phyloP scores from a whole-genome alignment of 129 eudicot genomes.

The Pseudognaphalium luteoalbum region DNA sequence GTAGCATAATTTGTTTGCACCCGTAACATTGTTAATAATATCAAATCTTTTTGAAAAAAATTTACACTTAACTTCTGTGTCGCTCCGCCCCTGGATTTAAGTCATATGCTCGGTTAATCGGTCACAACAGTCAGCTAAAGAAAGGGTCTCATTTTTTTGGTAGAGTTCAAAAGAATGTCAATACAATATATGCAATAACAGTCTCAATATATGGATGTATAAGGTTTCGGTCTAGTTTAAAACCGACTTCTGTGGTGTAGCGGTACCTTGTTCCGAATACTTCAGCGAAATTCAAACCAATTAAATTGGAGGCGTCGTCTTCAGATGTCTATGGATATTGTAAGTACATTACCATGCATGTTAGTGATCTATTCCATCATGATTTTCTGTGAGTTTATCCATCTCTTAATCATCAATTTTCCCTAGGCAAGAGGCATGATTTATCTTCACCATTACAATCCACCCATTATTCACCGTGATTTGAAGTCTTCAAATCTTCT shows the following conservation, averaged over 20 bases:
- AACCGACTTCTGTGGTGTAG: conserved; percentile 30
- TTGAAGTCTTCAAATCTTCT: conserved; percentile 93
- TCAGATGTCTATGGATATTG: conserved; percentile 76
- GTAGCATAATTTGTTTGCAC: too few species aligned
- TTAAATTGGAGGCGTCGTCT: conserved; percentile 71
- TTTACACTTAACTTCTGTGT: too few species aligned
- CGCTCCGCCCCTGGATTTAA: too few species aligned
- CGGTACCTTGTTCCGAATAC: conserved; percentile 66
- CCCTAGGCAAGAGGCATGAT: conserved; percentile 35
- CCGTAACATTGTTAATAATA: too few species aligned
- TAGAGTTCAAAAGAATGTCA: too few species aligned
- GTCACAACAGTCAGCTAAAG: too few species aligned
- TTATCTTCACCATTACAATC: conserved; percentile 77
- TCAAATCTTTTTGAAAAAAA: too few species aligned
- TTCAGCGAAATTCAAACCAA: conserved; percentile 49
- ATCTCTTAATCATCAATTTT: neutral
- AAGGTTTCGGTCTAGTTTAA: neutral
- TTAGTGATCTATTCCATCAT: neutral
- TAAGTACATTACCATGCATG: conserved; percentile 34
- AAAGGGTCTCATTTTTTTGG: too few species aligned
- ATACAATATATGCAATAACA: too few species aligned
- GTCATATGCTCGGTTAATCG: too few species aligned
- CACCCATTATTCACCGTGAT: conserved; percentile 86
- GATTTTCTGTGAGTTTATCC: too few species aligned
- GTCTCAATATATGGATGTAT: neutral